Conservation (phyloP, 768 basidiomycete genomes). For the Trametes cingulata region DNA sequence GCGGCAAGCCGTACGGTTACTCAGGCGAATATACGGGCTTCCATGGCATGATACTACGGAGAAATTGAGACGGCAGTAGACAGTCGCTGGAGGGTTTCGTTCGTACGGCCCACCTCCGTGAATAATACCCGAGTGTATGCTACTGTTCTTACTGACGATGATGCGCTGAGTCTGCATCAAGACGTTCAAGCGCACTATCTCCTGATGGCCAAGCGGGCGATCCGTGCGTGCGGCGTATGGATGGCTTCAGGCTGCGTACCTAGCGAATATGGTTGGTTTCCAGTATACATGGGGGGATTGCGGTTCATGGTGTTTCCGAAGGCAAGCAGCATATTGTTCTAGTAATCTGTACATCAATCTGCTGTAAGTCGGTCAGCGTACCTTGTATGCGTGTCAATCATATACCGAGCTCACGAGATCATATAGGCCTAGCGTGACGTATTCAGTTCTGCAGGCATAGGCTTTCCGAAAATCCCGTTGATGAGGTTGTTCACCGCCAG, state of each 20-base stretch:
- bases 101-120: too few relatives aligned
- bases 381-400: not conserved
- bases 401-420: conserved; percentile 6
- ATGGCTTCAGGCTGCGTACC: too few relatives aligned
- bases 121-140: too few relatives aligned
- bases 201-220: not conserved
- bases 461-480: conserved; percentile 49
- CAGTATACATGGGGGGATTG: too few relatives aligned
- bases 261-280: too few relatives aligned
- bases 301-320: too few relatives aligned
- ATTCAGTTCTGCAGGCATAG: conserved; percentile 56
- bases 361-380: too few relatives aligned
- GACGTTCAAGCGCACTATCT: not conserved
- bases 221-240: not conserved
- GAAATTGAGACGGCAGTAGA: not conserved
- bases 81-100: not conserved
- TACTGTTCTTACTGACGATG: too few relatives aligned
- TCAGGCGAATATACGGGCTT: conserved; percentile 10
- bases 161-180: too few relatives aligned
- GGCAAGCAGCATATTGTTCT: not conserved
- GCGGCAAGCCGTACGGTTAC: not conserved
- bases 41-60: not conserved
- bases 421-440: not conserved
- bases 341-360: too few relatives aligned
- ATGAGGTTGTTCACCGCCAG: conserved; percentile 71